phyloP scores from a whole-genome alignment of 148 eudicot genomes.

The Salicornia ramosissima region DNA sequence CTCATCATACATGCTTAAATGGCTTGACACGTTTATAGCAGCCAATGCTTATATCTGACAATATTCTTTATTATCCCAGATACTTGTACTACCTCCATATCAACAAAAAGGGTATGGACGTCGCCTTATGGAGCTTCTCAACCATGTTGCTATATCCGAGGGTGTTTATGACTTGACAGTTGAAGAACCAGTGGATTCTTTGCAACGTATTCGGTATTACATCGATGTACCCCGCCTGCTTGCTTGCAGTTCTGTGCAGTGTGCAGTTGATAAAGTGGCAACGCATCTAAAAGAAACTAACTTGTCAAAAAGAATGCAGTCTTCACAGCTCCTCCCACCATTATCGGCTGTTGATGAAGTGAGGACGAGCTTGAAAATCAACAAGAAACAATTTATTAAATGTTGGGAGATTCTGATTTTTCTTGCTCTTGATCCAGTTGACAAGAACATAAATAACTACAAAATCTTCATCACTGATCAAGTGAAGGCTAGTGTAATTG shows the following conservation, averaged over 20 bases:
- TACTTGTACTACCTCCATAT: constrained; percentile 76
- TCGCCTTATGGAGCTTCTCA: constrained; percentile 55
- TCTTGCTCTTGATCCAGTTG: constrained; percentile 58
- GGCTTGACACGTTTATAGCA: background rate
- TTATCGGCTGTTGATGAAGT: constrained; percentile 47
- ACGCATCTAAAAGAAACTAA: constrained; percentile 64
- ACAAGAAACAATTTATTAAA: constrained; percentile 73
- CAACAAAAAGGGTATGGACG: constrained; percentile 81
- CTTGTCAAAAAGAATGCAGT: constrained; percentile 57
- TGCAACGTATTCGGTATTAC: constrained; percentile 68
- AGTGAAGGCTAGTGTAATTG: constrained; percentile 59
- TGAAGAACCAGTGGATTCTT: constrained; percentile 86
- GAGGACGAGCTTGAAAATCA: constrained; percentile 67
- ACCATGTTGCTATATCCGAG: constrained; percentile 55
- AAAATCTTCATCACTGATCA: constrained; percentile 48
- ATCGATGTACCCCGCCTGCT: constrained; percentile 71
- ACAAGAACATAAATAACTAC: constrained; percentile 66
- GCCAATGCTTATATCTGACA: background rate
- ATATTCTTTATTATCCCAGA: constrained; percentile 40
- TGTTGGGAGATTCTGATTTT: constrained; percentile 94
- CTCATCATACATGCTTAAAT: constrained; percentile 1
- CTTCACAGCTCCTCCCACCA: constrained; percentile 52
- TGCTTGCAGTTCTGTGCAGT: constrained; percentile 39
- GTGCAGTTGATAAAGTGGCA: constrained; percentile 41
- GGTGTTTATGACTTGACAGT: constrained; percentile 69